phyloP scores from a whole-genome alignment of 164 flowering plant genomes.

The Vitis vinifera region DNA sequence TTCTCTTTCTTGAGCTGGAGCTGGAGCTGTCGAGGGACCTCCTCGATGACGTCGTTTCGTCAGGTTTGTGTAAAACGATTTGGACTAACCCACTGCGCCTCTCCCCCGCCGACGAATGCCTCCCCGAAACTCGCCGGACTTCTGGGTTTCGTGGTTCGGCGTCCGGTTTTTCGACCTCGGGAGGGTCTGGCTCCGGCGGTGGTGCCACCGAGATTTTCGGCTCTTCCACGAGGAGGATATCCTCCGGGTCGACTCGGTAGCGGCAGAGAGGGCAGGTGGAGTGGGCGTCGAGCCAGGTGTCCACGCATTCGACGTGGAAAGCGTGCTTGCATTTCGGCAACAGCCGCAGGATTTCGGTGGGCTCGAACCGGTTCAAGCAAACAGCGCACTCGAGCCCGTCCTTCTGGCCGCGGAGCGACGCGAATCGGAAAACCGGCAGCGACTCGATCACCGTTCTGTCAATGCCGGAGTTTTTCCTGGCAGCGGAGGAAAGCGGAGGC shows the following conservation, averaged over 20 bases:
- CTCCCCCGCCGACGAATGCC: slow-evolving; percentile 83
- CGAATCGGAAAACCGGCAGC: slow-evolving; percentile 76
- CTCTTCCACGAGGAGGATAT: slow-evolving; percentile 53
- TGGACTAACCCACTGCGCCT: slow-evolving; percentile 26
- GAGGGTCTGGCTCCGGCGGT: too few relatives aligned
- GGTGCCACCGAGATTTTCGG: slow-evolving; percentile 1
- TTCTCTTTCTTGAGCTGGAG: slow-evolving; percentile 7
- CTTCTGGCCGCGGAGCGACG: slow-evolving; percentile 61
- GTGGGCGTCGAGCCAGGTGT: slow-evolving; percentile 95
- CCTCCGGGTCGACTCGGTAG: slow-evolving; percentile 87
- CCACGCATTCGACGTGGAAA: slow-evolving; percentile 92
- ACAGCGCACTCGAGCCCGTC: slow-evolving; percentile 96
- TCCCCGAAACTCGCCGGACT: slow-evolving; percentile 45
- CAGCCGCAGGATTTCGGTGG: slow-evolving; percentile 59
- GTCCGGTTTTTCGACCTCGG: slow-evolving; percentile 3
- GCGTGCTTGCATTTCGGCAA: slow-evolving; percentile 96
- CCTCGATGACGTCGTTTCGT: slow-evolving; percentile 20
- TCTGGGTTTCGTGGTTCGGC: neutral
- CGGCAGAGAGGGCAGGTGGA: slow-evolving; percentile 98
- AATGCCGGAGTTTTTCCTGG: slow-evolving; percentile 68
- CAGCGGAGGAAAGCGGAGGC: slow-evolving; percentile 2
- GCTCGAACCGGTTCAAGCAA: slow-evolving; percentile 64
- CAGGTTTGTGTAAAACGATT: slow-evolving; percentile 16
- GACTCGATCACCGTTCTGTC: slow-evolving; percentile 69
- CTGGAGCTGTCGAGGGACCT: slow-evolving; percentile 42